Percentiles rank a stretch among this genome's conserved stretches.
Conservation (phyloP, 345 rosid genomes). For the Gossypioides kirkii region DNA sequence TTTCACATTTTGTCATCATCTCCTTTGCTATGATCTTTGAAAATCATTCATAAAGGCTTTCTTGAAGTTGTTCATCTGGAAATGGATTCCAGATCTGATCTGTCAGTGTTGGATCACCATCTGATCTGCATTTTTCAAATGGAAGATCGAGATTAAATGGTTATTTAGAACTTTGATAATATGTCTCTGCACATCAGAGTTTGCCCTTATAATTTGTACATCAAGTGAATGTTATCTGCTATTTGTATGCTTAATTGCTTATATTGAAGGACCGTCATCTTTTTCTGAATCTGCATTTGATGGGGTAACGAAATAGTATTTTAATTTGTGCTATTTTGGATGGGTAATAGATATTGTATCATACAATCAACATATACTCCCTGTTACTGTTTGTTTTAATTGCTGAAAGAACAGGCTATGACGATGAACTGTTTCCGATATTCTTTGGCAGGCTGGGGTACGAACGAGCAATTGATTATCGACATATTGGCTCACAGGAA, state of each 20-base stretch:
- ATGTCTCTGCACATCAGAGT: neutral
- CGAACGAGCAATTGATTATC: constrained; percentile 68
- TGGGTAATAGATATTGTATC: too few relatives aligned
- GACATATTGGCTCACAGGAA: constrained; percentile 47
- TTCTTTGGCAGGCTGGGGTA: constrained; percentile 76
- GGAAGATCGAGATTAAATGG: neutral
- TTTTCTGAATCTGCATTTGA: too few relatives aligned
- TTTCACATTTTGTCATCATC: too few relatives aligned
- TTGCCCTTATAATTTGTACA: neutral
- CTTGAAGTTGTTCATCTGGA: neutral
- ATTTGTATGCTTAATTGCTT: neutral
- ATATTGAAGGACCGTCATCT: too few relatives aligned
- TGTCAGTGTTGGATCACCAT: neutral
- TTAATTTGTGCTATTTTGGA: too few relatives aligned
- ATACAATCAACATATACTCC: neutral
- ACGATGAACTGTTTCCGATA: neutral
- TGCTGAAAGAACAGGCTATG: neutral
- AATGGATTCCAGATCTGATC: neutral
- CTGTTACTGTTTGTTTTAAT: neutral
- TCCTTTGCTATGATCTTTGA: neutral
- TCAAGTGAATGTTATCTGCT: neutral
- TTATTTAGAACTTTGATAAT: neutral
- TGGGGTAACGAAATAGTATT: neutral
- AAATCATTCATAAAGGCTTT: neutral
- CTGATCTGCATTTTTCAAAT: neutral